A percentile compares a stretch with the other conserved stretches of the same genome.
Conservation (phyloP, 306 rosid genomes). For the Comarum palustre region DNA sequence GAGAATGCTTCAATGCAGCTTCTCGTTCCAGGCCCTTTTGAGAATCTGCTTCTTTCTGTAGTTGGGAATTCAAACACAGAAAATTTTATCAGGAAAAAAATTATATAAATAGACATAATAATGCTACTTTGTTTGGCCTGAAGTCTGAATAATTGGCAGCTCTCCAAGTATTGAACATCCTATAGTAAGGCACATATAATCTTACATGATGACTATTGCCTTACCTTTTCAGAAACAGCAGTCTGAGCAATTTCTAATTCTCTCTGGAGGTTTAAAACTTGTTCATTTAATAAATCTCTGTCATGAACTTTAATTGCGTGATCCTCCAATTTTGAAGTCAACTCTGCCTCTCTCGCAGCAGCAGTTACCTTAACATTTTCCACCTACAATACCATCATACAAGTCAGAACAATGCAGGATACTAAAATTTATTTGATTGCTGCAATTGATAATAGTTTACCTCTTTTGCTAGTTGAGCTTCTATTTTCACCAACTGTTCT, state of each 20-base stretch:
- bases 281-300: conserved; percentile 51
- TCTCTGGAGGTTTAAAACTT: conserved; percentile 57
- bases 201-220: conserved; percentile 4
- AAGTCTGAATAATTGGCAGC: neutral
- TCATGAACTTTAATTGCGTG: conserved; percentile 45
- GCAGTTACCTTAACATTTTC: conserved; percentile 52
- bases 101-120: neutral
- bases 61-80: conserved; percentile 21
- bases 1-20: conserved; percentile 52
- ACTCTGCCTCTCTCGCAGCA: conserved; percentile 57
- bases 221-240: conserved; percentile 55
- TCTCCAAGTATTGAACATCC: neutral
- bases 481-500: conserved; percentile 51
- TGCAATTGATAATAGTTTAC: conserved; percentile 35
- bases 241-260: conserved; percentile 59
- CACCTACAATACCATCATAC: conserved; percentile 41
- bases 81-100: conserved; percentile 4
- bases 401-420: conserved; percentile 22
- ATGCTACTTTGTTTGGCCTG: neutral
- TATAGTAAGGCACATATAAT: neutral
- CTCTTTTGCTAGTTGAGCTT: conserved; percentile 65
- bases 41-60: conserved; percentile 63
- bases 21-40: conserved; percentile 55
- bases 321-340: conserved; percentile 60
- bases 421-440: neutral